Conservation (phyloP, 169 alveolate species). For the Babesia gibsoni region DNA sequence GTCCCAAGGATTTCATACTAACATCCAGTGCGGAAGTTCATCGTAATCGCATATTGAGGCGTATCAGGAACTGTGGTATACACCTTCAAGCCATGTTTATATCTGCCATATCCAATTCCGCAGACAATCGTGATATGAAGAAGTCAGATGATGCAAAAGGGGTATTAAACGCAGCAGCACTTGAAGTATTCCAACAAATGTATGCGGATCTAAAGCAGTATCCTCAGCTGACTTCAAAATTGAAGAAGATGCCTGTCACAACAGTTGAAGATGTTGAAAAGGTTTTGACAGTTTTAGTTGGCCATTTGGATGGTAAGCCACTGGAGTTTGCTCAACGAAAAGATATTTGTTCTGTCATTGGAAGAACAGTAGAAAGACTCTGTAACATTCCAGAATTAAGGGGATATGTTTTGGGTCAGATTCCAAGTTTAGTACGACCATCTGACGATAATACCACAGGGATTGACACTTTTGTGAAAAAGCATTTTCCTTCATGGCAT, state of each 20-base stretch:
- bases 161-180: not conserved
- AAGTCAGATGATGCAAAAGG: not conserved
- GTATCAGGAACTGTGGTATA: conserved; percentile 68
- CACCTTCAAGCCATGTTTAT: conserved; percentile 67
- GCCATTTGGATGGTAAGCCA: not conserved
- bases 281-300: not conserved
- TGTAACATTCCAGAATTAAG: conserved; percentile 6
- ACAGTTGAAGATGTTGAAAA: not conserved
- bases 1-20: conserved; percentile 90
- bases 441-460: not conserved
- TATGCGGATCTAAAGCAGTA: not conserved
- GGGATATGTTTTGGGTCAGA: conserved; percentile 13
- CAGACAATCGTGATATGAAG: no score
- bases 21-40: conserved; percentile 79
- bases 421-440: not conserved
- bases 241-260: not conserved
- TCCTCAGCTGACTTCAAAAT: not conserved
- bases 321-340: not conserved
- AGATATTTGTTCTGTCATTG: not conserved
- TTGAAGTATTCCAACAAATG: not conserved
- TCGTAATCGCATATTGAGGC: conserved; percentile 72
- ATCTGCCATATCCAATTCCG: conserved; percentile 52
- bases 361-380: conserved; percentile 2
- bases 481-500: conserved; percentile 33
- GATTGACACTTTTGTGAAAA: not conserved